phyloP scores from a whole-genome alignment of 1,139 yeast species.

The Kluyveromyces sp. region DNA sequence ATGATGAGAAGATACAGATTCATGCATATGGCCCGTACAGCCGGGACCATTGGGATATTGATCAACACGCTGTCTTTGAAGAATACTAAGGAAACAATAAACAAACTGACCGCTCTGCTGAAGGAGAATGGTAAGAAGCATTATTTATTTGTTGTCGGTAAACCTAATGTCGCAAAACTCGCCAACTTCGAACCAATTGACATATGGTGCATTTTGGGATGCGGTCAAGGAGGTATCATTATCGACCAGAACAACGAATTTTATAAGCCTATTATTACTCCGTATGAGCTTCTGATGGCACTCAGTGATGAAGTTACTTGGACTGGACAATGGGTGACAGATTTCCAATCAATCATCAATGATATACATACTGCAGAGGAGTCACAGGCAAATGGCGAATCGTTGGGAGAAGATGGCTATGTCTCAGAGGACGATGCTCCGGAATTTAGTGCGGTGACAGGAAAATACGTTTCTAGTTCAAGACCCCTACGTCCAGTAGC shows the following conservation, averaged over 20 bases:
- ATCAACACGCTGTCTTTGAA: conserved; percentile 81
- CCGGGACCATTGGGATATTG: conserved; percentile 85
- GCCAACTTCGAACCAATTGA: conserved; percentile 93
- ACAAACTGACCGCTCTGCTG: conserved; percentile 53
- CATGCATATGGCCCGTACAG: conserved; percentile 84
- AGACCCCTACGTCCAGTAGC: conserved; percentile 65
- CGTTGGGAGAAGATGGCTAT: conserved; percentile 1
- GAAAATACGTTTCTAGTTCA: conserved; percentile 58
- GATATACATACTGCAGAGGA: conserved; percentile 30
- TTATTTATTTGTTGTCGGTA: conserved; percentile 92
- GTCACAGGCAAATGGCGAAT: conserved; percentile 14
- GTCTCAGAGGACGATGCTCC: conserved; percentile 60
- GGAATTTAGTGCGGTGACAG: conserved; percentile 83
- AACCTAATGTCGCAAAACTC: conserved; percentile 94
- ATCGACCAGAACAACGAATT: conserved; percentile 72
- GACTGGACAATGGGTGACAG: conserved; percentile 92
- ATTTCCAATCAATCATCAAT: conserved; percentile 44
- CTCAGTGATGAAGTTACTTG: conserved; percentile 67
- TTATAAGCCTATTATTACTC: conserved; percentile 87
- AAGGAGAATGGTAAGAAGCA: conserved; percentile 79
- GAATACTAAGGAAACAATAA: conserved; percentile 59
- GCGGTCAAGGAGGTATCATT: conserved; percentile 90
- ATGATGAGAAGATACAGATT: conserved; percentile 75
- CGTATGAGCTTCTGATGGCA: conserved; percentile 82
- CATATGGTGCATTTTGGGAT: conserved; percentile 89